These are phyloP conservation scores for Chytriomyces hyalinus DNA, from an alignment of 192 early-diverging fungal species.

Conservation along the genomic window DNA sequence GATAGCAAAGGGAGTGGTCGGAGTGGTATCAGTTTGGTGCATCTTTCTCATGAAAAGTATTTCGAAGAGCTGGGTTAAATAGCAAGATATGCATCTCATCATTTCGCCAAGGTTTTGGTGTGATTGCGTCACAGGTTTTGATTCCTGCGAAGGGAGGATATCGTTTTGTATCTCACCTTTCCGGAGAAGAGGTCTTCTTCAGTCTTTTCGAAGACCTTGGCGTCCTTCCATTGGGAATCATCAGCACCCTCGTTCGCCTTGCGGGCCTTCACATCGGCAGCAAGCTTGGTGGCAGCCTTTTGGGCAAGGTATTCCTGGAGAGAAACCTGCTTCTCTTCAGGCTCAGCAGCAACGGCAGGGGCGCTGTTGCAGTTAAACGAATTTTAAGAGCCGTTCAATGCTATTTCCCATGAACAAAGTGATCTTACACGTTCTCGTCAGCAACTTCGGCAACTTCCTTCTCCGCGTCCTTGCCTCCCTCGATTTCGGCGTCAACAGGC, in stretches of 20 bases:
- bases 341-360: slow-evolving; percentile 58
- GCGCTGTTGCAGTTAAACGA: slow-evolving; percentile 36
- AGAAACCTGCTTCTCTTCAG: slow-evolving; percentile 83
- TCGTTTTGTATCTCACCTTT: slow-evolving; percentile 55
- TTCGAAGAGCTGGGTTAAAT: slow-evolving; percentile 30
- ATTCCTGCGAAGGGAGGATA: not conserved
- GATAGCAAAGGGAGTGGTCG: slow-evolving; percentile 22
- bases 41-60: slow-evolving; percentile 20
- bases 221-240: slow-evolving; percentile 80
- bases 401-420: slow-evolving; percentile 39
- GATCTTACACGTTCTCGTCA: slow-evolving; percentile 45
- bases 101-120: not conserved
- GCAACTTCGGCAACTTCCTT: slow-evolving; percentile 41
- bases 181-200: slow-evolving; percentile 70
- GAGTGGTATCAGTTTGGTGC: slow-evolving; percentile 18
- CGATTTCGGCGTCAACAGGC: slow-evolving; percentile 58
- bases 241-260: slow-evolving; percentile 90
- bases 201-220: slow-evolving; percentile 70
- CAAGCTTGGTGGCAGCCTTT: slow-evolving; percentile 63
- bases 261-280: slow-evolving; percentile 64
- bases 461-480: slow-evolving; percentile 58
- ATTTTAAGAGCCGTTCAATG: not conserved
- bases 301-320: slow-evolving; percentile 86
- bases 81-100: slow-evolving; percentile 29
- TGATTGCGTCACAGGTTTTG: not conserved